A percentile compares a stretch with the other conserved stretches of the same genome.
phyloP scores from a whole-genome alignment of 2,329 filamentous ascomycete genomes.

The Teratosphaeria epicoccoides region DNA sequence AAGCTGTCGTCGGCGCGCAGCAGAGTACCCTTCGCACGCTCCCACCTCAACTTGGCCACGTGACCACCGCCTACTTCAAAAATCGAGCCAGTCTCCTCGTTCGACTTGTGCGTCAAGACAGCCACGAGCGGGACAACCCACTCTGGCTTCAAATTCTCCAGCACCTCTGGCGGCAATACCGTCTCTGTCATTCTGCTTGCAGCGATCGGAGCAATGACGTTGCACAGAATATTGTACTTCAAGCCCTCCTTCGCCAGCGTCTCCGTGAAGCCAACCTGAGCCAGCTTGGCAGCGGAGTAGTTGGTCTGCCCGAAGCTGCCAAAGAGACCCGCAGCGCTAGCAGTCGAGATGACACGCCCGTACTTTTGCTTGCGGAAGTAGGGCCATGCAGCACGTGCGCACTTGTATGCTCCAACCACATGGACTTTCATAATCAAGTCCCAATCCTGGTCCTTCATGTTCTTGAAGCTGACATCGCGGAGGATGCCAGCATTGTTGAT shows the following conservation, averaged over 20 bases:
- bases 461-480: conserved; percentile 94
- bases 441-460: conserved; percentile 96
- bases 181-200: conserved; percentile 94
- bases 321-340: conserved; percentile 90
- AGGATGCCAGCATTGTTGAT: conserved; percentile 98
- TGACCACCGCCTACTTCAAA: conserved; percentile 92
- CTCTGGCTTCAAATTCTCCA: conserved; percentile 76
- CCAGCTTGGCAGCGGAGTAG: conserved; percentile 94
- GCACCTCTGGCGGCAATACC: conserved; percentile 85
- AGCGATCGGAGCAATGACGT: conserved; percentile 90
- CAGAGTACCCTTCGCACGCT: conserved; percentile 78
- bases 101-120: conserved; percentile 74
- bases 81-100: conserved; percentile 79
- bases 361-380: conserved; percentile 99
- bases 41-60: conserved; percentile 88
- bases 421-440: conserved; percentile 90
- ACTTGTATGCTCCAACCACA: conserved; percentile 90
- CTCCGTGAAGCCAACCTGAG: conserved; percentile 93
- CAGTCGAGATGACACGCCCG: conserved; percentile 90
- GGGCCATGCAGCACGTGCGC: conserved; percentile 86
- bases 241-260: conserved; percentile 92
- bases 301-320: conserved; percentile 93
- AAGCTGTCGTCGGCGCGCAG: conserved; percentile 81
- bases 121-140: conserved; percentile 94
- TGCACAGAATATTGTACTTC: conserved; percentile 96